A percentile compares a stretch with the other conserved stretches of the same genome.
Conservation (phyloP, 1,284 basidiomycete genomes). For the Heliocybe sulcata region DNA sequence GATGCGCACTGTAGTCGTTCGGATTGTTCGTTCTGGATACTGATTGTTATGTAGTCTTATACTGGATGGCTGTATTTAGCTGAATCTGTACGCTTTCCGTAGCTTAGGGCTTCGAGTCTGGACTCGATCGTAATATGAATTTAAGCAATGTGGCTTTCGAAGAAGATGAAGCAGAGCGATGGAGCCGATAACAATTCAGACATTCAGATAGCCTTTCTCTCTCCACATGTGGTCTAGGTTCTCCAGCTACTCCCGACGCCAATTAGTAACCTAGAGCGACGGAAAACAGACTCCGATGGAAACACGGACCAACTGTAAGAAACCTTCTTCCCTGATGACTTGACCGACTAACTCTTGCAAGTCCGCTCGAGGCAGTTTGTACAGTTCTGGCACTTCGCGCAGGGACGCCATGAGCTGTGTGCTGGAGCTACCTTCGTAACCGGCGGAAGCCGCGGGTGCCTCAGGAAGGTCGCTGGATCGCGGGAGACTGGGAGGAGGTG, state of each 20-base stretch:
- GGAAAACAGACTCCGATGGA: not conserved
- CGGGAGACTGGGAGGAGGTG: not conserved
- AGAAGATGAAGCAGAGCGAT: not conserved
- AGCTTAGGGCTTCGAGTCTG: not conserved
- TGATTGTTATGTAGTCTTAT: not conserved
- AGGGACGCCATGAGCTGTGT: slow-evolving; percentile 8
- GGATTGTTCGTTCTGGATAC: not conserved
- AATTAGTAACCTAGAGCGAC: not conserved
- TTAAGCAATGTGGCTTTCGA: not conserved
- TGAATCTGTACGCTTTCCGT: not conserved
- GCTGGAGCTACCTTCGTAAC: not conserved
- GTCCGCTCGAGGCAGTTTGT: slow-evolving; percentile 18
- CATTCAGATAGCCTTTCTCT: slow-evolving; percentile 11
- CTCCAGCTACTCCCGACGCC: slow-evolving; percentile 10
- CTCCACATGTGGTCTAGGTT: slow-evolving; percentile 15
- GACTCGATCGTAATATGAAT: not conserved
- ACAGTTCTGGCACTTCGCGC: slow-evolving; percentile 13
- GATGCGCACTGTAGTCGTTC: not conserved
- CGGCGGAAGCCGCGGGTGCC: not conserved
- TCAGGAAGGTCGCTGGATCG: not conserved
- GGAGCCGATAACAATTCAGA: not conserved
- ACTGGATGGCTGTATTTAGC: not conserved
- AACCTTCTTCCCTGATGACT: slow-evolving; percentile 25
- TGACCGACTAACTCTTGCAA: slow-evolving; percentile 23
- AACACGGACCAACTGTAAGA: slow-evolving; percentile 20